A percentile compares a stretch with the other conserved stretches of the same genome.
Evolutionary conservation across 192 early-diverging fungal species (phyloP).

Genomic region (Coemansia sp.): DNA sequence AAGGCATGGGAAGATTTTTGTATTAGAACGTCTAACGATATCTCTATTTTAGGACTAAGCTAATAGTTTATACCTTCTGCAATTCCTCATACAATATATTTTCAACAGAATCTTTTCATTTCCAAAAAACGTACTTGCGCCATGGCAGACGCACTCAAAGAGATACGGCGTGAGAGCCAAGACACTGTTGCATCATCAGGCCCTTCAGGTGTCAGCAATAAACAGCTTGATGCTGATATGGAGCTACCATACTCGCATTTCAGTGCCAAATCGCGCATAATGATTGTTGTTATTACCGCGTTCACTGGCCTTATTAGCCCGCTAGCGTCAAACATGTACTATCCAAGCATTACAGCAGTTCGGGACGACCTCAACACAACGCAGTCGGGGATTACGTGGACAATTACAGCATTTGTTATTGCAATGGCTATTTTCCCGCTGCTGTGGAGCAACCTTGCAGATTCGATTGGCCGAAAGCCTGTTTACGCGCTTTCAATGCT

Average conservation of each 20-base stretch:
- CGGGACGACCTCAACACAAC: slow-evolving; percentile 48
- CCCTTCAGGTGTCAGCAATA: not conserved
- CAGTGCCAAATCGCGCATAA: slow-evolving; percentile 19
- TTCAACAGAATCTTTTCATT: not conserved
- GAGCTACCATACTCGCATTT: slow-evolving; percentile 51
- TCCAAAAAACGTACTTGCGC: not conserved
- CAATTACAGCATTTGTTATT: slow-evolving; percentile 51
- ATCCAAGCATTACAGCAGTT: slow-evolving; percentile 47
- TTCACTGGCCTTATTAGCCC: slow-evolving; percentile 53
- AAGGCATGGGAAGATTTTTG: too few species aligned
- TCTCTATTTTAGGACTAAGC: too few species aligned
- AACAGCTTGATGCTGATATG: not conserved
- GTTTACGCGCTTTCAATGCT: slow-evolving; percentile 51
- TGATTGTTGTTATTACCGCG: slow-evolving; percentile 46
- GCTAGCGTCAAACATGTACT: slow-evolving; percentile 55
- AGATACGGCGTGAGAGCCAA: not conserved
- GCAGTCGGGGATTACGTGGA: slow-evolving; percentile 42
- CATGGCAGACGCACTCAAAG: not conserved
- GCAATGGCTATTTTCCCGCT: slow-evolving; percentile 57
- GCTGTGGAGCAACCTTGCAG: slow-evolving; percentile 57
- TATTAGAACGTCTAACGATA: too few species aligned
- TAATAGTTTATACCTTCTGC: too few species aligned
- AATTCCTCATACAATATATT: not conserved
- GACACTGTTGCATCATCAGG: not conserved
- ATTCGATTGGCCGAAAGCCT: slow-evolving; percentile 53